Evolutionary conservation across 2,329 filamentous ascomycete species (phyloP), one percentile per base, ranked within the genome.

Genomic region (Pestalotiopsis sp.): DNA sequence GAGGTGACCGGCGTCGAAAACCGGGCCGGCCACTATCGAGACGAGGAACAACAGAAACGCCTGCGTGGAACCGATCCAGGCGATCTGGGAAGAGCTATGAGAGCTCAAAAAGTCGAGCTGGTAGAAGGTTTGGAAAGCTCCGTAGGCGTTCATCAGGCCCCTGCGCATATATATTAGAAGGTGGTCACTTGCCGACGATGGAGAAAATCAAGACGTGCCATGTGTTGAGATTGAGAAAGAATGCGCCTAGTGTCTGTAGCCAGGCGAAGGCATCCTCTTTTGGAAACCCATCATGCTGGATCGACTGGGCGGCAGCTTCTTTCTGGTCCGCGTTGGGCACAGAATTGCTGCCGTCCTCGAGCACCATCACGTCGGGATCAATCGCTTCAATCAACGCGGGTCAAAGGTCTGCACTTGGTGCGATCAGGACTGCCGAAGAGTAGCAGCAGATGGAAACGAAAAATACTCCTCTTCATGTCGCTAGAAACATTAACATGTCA

Each of bases 61-160:
- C 71, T 83, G 81, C 7, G 82, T 71, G 1, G 80, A 81, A 12
- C 81, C 81, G 68, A 83, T 81, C 79, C 83, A 86, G n/a, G 80
- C 82, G 71, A 88, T 85, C 20, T 20, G n/a, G n/a, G 62, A 49
- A 9, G 36, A 45, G 12, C 7, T 23, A 2, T 31, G 7, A 3
- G n/a, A 11, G 17, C 23, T 17, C 4, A 49, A 7, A 14, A 49
- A 17, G 27, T 56, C 39, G 20, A 31, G 39, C 6, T 45, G n/a
- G 27, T 64, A 64, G 38, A 25, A 64, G 4, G 62, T 49, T 12
- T 64, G 62, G 20, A 49, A 52, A 7, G 25, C 62, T 20, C 62
- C 62, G 25, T 49, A 64, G 4, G 39, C 27, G 25, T 64, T 52
- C n/a, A 64, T 49, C n/a, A 64, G 17, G 6, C 62, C 62, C 57